Percentiles rank a stretch among this genome's conserved stretches.
These are phyloP conservation scores for Gaeumannomyces tritici DNA, from an alignment of 2,329 filamentous ascomycete species.

Conservation along the genomic window DNA sequence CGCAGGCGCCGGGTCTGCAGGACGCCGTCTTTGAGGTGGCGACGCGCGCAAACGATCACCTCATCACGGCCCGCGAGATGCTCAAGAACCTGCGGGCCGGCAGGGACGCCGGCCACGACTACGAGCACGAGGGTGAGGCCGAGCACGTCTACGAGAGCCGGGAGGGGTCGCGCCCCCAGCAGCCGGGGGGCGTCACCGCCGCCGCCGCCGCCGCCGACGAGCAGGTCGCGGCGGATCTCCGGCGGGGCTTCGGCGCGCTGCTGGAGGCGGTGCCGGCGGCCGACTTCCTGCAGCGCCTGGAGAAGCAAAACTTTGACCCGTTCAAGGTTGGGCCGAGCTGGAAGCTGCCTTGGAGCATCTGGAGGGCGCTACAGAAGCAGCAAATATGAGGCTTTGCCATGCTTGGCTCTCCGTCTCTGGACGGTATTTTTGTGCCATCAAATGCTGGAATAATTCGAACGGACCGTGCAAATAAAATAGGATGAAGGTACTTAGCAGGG, in stretches of 20 bases:
- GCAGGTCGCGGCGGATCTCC: conserved; percentile 28
- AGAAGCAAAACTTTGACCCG: conserved; percentile 75
- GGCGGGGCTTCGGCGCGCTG: conserved; percentile 67
- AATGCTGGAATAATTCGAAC: too few relatives aligned
- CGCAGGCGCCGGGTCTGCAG: conserved; percentile 67
- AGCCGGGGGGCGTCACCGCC: conserved; percentile 2
- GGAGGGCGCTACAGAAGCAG: conserved; percentile 40
- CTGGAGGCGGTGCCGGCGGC: conserved; percentile 71
- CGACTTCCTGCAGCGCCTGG: conserved; percentile 68
- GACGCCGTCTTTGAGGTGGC: conserved; percentile 90
- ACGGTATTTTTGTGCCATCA: too few relatives aligned
- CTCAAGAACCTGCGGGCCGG: conserved; percentile 68
- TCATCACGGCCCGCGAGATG: conserved; percentile 92
- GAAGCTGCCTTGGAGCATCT: conserved; percentile 74
- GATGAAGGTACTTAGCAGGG: too few relatives aligned
- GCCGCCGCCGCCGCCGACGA: conserved; percentile 16
- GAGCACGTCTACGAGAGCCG: conserved; percentile 47
- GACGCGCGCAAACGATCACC: conserved; percentile 87
- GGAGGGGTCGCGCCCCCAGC: conserved; percentile 1
- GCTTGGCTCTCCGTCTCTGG: too few relatives aligned
- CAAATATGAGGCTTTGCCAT: conserved; percentile 26
- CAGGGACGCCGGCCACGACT: conserved; percentile 70
- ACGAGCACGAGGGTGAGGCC: conserved; percentile 75
- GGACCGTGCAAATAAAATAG: too few relatives aligned
- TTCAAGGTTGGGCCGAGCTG: conserved; percentile 63